Evolutionary conservation across 1,284 basidiomycete species (phyloP).

Genomic region (Puccinia novopanici): DNA sequence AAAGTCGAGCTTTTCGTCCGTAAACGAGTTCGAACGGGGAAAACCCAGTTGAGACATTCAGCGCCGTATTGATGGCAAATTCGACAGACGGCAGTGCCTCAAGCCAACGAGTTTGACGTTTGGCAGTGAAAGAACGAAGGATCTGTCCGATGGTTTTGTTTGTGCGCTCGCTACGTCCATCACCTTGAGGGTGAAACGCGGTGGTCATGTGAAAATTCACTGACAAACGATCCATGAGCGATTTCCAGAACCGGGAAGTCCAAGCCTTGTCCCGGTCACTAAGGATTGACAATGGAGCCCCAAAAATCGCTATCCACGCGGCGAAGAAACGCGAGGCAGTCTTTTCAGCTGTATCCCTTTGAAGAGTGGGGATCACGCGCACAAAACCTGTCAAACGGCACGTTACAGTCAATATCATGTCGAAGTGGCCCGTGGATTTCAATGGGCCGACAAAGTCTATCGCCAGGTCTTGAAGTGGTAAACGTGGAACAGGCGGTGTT

Average conservation of each 20-base stretch:
- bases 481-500: conserved; percentile 26
- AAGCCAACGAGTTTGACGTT: conserved; percentile 54
- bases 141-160: conserved; percentile 58
- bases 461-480: no score
- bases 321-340: neutral
- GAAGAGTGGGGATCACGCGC: no score
- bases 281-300: conserved; percentile 55
- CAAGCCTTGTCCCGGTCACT: conserved; percentile 56
- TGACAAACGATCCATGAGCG: conserved; percentile 51
- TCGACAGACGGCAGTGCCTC: conserved; percentile 32
- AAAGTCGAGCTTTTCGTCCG: no score
- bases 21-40: conserved; percentile 51
- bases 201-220: neutral
- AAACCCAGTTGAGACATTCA: conserved; percentile 51
- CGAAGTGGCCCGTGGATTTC: no score
- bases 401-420: no score
- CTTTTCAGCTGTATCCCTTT: neutral
- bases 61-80: conserved; percentile 52
- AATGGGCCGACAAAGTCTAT: no score
- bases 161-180: no score
- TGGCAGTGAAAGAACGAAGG: conserved; percentile 52
- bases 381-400: no score
- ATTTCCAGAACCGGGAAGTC: conserved; percentile 55
- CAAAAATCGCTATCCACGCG: neutral
- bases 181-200: conserved; percentile 55